Percentiles rank a stretch among this genome's conserved stretches.
Conservation (phyloP, 495 filamentous ascomycete genomes). For the Entonaema liquescens region DNA sequence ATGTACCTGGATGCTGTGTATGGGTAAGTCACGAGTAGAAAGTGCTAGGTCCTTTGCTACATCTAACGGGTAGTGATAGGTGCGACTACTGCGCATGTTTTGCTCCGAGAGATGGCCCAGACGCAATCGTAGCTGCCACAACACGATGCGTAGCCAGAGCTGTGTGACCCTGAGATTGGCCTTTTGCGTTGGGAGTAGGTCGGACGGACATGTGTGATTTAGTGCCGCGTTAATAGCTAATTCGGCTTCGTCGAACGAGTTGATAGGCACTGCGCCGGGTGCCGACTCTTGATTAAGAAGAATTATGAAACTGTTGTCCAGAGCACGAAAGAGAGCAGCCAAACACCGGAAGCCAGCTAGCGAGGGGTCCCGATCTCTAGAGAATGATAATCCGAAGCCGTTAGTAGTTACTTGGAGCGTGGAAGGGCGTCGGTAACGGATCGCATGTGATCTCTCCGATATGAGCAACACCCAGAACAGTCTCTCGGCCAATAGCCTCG, state of each 20-base stretch:
- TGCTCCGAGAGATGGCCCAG: conserved; percentile 49
- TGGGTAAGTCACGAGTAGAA: conserved; percentile 61
- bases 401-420: conserved; percentile 64
- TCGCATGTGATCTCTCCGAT: conserved; percentile 74
- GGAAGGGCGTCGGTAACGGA: conserved; percentile 74
- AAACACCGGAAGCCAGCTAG: conserved; percentile 68
- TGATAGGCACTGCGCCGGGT: conserved; percentile 56
- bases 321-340: conserved; percentile 69
- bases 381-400: conserved; percentile 17
- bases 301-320: conserved; percentile 70
- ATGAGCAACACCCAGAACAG: conserved; percentile 72
- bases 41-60: conserved; percentile 64
- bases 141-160: conserved; percentile 76
- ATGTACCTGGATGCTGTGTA: conserved; percentile 65
- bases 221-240: conserved; percentile 66
- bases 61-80: conserved; percentile 63
- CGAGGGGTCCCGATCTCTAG: conserved; percentile 54
- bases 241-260: conserved; percentile 64
- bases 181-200: conserved; percentile 73
- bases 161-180: conserved; percentile 77
- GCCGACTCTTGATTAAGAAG: conserved; percentile 69
- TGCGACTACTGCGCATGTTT: conserved; percentile 43
- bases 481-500: conserved; percentile 46
- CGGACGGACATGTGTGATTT: conserved; percentile 56
- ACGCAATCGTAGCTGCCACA: conserved; percentile 69